A percentile compares a stretch with the other conserved stretches of the same genome.
Conservation (phyloP, 192 early-diverging fungal species). For the Dissophora ornata region DNA sequence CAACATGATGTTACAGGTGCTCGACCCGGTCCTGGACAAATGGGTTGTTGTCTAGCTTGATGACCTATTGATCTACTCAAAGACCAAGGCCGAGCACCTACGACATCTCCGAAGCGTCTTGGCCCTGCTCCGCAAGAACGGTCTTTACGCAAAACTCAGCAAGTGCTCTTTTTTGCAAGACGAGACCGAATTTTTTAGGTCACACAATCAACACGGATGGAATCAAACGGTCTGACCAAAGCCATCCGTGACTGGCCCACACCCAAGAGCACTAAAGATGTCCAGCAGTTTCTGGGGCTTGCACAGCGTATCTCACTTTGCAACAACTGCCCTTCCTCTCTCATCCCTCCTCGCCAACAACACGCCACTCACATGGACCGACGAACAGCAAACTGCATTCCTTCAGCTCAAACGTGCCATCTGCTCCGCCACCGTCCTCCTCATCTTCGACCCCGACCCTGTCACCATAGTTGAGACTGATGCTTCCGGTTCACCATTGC, state of each 20-base stretch:
- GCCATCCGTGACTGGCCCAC: constrained; percentile 31
- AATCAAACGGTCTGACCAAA: not conserved
- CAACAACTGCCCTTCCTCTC: constrained; percentile 1
- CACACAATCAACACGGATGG: constrained; percentile 21
- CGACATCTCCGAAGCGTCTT: constrained; percentile 42
- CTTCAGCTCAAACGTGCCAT: constrained; percentile 29
- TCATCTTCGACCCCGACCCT: constrained; percentile 31
- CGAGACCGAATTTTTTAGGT: constrained; percentile 17
- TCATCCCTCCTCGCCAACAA: not conserved
- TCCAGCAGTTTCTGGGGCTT: constrained; percentile 14
- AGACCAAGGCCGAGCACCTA: constrained; percentile 40
- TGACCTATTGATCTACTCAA: constrained; percentile 56
- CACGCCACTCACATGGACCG: not conserved
- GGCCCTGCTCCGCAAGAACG: constrained; percentile 20
- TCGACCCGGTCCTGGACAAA: constrained; percentile 41
- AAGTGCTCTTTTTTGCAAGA: constrained; percentile 51
- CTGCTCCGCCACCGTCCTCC: constrained; percentile 32
- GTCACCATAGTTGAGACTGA: constrained; percentile 47
- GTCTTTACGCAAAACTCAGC: constrained; percentile 31
- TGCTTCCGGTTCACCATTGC: constrained; percentile 54
- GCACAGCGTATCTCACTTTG: constrained; percentile 6
- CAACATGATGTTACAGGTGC: constrained; percentile 55
- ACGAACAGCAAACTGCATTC: constrained; percentile 35
- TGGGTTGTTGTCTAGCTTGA: constrained; percentile 49
- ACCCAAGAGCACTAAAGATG: not conserved